phyloP scores from a whole-genome alignment of 805 yeast species.

The Ogataea paradorogensis region DNA sequence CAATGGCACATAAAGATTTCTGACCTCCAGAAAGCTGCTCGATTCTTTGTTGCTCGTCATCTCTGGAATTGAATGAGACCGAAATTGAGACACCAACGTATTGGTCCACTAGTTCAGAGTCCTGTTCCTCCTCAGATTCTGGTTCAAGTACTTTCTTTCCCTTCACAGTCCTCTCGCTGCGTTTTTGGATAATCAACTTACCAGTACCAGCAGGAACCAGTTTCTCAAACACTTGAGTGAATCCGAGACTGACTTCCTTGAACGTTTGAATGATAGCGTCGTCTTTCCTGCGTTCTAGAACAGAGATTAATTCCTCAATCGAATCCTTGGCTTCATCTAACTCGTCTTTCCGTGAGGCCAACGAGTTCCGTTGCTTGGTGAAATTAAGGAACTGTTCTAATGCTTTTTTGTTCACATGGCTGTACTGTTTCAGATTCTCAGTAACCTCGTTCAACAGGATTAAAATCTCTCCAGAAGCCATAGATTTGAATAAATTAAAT shows the following conservation, averaged over 20 bases:
- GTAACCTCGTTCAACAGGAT: slow-evolving; percentile 51
- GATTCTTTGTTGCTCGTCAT: slow-evolving; percentile 80
- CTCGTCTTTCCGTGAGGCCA: slow-evolving; percentile 63
- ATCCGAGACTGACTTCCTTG: slow-evolving; percentile 68
- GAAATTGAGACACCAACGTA: slow-evolving; percentile 81
- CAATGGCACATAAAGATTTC: slow-evolving; percentile 93
- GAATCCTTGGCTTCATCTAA: slow-evolving; percentile 67
- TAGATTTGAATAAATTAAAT: slow-evolving; percentile 45
- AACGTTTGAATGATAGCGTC: slow-evolving; percentile 80
- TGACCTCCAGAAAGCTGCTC: slow-evolving; percentile 97
- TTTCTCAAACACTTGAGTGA: slow-evolving; percentile 69
- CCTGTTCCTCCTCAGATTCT: slow-evolving; percentile 20
- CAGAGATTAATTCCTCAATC: slow-evolving; percentile 66
- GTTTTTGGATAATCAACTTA: slow-evolving; percentile 59
- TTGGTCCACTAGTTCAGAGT: slow-evolving; percentile 42
- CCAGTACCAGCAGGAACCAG: slow-evolving; percentile 86
- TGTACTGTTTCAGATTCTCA: slow-evolving; percentile 56
- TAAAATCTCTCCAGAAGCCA: slow-evolving; percentile 50
- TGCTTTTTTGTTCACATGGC: slow-evolving; percentile 86
- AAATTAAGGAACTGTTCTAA: slow-evolving; percentile 77
- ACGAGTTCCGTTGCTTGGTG: slow-evolving; percentile 65
- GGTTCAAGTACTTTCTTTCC: slow-evolving; percentile 11
- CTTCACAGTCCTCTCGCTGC: slow-evolving; percentile 19
- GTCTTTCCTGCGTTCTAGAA: slow-evolving; percentile 73
- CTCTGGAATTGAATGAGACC: slow-evolving; percentile 84